phyloP scores from a whole-genome alignment of 768 basidiomycete genomes.

The Leccinum barrowsii region DNA sequence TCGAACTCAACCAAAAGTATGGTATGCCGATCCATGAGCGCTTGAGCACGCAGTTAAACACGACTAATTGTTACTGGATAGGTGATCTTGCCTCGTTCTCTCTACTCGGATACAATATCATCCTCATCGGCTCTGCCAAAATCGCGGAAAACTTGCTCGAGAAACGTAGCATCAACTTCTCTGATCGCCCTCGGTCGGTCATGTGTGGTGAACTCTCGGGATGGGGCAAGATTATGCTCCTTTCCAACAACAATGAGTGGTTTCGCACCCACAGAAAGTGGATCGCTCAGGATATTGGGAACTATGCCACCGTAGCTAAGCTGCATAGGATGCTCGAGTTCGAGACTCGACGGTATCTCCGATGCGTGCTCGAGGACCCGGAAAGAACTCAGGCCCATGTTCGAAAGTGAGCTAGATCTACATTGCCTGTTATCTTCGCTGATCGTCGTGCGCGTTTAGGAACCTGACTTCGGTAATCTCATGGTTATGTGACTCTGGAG shows the following conservation, averaged over 20 bases:
- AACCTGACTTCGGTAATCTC: constrained; percentile 28
- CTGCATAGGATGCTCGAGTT: constrained; percentile 16
- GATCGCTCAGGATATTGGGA: constrained; percentile 15
- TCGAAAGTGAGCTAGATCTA: no score
- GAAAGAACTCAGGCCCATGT: background rate
- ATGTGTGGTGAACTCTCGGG: constrained; percentile 21
- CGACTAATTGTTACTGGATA: background rate
- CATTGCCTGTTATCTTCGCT: background rate
- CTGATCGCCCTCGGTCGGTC: constrained; percentile 24
- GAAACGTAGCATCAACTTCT: constrained; percentile 41
- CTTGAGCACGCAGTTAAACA: background rate
- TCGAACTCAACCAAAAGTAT: constrained; percentile 9
- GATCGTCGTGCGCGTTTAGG: background rate
- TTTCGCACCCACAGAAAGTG: constrained; percentile 18
- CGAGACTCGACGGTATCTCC: constrained; percentile 15
- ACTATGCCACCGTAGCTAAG: constrained; percentile 9
- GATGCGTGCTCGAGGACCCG: constrained; percentile 9
- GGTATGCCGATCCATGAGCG: background rate
- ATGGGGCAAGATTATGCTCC: constrained; percentile 20
- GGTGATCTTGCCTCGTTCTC: constrained; percentile 15
- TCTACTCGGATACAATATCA: constrained; percentile 31
- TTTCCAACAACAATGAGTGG: constrained; percentile 12
- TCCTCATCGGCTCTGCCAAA: constrained; percentile 41
- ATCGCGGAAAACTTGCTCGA: constrained; percentile 44
- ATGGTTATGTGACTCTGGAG: constrained; percentile 37